Conservation (phyloP, 176 grass and related monocot species). For the Melocanna baccifera region DNA sequence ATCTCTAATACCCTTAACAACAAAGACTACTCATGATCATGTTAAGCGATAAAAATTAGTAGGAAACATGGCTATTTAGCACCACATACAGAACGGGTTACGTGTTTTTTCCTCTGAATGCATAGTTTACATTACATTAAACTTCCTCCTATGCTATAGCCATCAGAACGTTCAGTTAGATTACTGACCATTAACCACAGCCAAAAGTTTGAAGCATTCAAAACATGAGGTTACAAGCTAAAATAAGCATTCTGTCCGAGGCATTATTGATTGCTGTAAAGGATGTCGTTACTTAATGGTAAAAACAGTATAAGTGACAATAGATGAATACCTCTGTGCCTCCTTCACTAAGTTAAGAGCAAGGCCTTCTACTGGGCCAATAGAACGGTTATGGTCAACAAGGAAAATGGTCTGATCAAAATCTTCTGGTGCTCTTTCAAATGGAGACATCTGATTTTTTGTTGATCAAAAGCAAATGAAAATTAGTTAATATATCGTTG, state of each 20-base stretch:
- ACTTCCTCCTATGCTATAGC: not conserved
- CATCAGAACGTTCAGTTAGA: not conserved
- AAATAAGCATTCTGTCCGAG: not conserved
- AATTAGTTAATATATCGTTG: not conserved
- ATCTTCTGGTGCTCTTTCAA: conserved; percentile 86
- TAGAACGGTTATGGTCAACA: conserved; percentile 55
- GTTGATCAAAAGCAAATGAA: conserved; percentile 1
- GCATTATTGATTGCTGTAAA: not conserved
- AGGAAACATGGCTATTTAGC: too few species aligned
- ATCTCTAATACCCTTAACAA: too few species aligned
- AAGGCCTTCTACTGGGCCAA: conserved; percentile 70
- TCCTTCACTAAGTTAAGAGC: conserved; percentile 82
- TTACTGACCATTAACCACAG: not conserved
- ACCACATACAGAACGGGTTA: not conserved
- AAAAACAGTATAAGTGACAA: not conserved
- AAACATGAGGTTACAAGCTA: not conserved
- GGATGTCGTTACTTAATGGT: not conserved
- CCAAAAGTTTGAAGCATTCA: not conserved
- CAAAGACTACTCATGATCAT: not conserved
- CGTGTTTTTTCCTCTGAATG: not conserved
- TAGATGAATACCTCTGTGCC: conserved; percentile 54
- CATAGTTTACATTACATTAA: not conserved
- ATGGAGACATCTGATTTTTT: conserved; percentile 67
- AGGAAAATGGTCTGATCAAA: conserved; percentile 94
- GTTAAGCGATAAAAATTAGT: too few species aligned